Conservation (phyloP, 1,139 yeast genomes). For the Suhomyces terraborum region DNA sequence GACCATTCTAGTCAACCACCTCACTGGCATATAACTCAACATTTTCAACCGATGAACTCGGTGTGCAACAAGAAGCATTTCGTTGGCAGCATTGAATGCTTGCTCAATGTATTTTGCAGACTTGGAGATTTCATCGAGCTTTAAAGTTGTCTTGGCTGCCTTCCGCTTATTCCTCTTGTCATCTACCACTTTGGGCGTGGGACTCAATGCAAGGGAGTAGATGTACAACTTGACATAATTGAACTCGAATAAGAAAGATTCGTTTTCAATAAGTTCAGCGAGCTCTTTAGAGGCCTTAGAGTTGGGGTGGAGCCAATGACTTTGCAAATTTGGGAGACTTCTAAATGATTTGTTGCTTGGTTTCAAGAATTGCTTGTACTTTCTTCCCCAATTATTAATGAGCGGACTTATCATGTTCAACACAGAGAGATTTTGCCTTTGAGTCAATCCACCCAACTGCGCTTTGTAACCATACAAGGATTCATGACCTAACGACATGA, state of each 20-base stretch:
- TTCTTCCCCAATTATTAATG: constrained; percentile 74
- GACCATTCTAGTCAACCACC: constrained; percentile 89
- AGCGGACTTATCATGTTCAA: constrained; percentile 74
- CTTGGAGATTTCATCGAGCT: constrained; percentile 69
- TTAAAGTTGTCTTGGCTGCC: constrained; percentile 35
- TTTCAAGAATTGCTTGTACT: constrained; percentile 56
- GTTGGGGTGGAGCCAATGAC: constrained; percentile 36
- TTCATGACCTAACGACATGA: constrained; percentile 81
- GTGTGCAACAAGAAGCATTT: constrained; percentile 69
- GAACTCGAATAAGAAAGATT: constrained; percentile 76
- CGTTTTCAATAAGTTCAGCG: constrained; percentile 55
- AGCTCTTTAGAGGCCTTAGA: constrained; percentile 43
- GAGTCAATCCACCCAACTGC: constrained; percentile 53
- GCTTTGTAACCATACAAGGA: constrained; percentile 71
- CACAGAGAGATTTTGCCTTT: constrained; percentile 70
- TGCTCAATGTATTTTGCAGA: constrained; percentile 77
- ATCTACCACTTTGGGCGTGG: constrained; percentile 26
- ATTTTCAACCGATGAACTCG: constrained; percentile 66
- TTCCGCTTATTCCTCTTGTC: constrained; percentile 23
- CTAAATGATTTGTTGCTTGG: constrained; percentile 37
- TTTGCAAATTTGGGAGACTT: constrained; percentile 32
- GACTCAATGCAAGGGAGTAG: constrained; percentile 75
- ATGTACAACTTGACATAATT: constrained; percentile 82
- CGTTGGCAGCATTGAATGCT: constrained; percentile 85
- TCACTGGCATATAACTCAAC: constrained; percentile 78